These are phyloP conservation scores for Acrodontium crateriforme DNA, from an alignment of 2,329 filamentous ascomycete species.

Conservation along the genomic window DNA sequence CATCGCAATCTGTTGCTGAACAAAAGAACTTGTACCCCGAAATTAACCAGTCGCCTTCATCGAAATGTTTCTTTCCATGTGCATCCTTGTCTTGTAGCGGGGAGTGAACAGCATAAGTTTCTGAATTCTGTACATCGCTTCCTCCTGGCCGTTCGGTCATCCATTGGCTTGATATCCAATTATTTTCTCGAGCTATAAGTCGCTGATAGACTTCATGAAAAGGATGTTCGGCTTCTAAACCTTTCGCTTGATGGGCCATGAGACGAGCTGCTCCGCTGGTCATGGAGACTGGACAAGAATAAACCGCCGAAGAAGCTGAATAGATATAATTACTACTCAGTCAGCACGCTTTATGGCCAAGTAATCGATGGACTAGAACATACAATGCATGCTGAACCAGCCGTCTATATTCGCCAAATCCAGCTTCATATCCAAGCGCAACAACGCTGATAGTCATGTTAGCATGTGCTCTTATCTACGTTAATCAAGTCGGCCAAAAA, in stretches of 20 bases:
- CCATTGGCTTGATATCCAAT: constrained; percentile 64
- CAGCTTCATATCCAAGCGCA: constrained; percentile 45
- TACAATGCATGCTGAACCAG: constrained; percentile 7
- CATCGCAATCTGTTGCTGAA: constrained; percentile 49
- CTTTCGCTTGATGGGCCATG: constrained; percentile 2
- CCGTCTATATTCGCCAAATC: constrained; percentile 20
- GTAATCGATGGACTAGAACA: too few species aligned
- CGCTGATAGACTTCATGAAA: constrained; percentile 27
- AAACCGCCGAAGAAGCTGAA: constrained; percentile 6
- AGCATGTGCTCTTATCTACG: too few species aligned
- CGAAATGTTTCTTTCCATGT: background rate
- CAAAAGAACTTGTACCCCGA: constrained; percentile 60
- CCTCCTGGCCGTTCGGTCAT: constrained; percentile 60
- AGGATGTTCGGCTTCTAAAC: constrained; percentile 2
- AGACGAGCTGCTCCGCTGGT: constrained; percentile 9
- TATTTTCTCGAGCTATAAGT: constrained; percentile 36
- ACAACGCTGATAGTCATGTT: too few species aligned
- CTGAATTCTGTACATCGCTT: constrained; percentile 54
- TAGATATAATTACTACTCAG: constrained; percentile 7
- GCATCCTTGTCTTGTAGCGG: constrained; percentile 22
- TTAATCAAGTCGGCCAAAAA: background rate
- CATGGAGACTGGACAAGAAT: constrained; percentile 9
- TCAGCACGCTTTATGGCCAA: too few species aligned
- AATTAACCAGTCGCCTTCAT: constrained; percentile 36
- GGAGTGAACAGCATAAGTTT: constrained; percentile 35